Conservation (phyloP, 2,329 filamentous ascomycete species). For the Trichoderma sp. region DNA sequence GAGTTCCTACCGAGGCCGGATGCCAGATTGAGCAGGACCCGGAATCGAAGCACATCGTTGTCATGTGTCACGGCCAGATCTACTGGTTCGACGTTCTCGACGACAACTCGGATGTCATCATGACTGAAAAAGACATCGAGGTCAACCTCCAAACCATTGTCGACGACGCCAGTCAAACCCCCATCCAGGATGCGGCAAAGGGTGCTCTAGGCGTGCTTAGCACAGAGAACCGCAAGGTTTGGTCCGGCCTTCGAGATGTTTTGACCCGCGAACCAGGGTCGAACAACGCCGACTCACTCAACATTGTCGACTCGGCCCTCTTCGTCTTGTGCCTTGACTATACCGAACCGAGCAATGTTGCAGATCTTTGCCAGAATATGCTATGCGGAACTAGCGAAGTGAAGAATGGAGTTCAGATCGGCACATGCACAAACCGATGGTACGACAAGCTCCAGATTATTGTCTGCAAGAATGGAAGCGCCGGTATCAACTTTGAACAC, state of each 20-base stretch:
- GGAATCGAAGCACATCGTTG: conserved; percentile 87
- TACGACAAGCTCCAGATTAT: conserved; percentile 99
- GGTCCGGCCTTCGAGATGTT: conserved; percentile 88
- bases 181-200: conserved; percentile 94
- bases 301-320: conserved; percentile 89
- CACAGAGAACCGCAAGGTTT: conserved; percentile 94
- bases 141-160: conserved; percentile 91
- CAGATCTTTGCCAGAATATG: conserved; percentile 96
- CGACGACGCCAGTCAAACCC: conserved; percentile 84
- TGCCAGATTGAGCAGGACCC: conserved; percentile 96
- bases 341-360: conserved; percentile 76
- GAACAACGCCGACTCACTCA: conserved; percentile 95
- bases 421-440: conserved; percentile 97
- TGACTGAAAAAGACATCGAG: conserved; percentile 91
- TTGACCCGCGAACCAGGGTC: conserved; percentile 82
- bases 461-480: conserved; percentile 97
- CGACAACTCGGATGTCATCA: conserved; percentile 91
- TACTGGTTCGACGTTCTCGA: conserved; percentile 99
- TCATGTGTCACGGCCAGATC: conserved; percentile 92
- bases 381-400: conserved; percentile 92
- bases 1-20: conserved; percentile 90
- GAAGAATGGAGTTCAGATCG: conserved; percentile 90
- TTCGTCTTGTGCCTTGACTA: conserved; percentile 94
- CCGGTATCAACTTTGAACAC: conserved; percentile 98
- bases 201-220: conserved; percentile 89